Conservation (phyloP, 495 filamentous ascomycete species). For the Talaromyces thailandensis region DNA sequence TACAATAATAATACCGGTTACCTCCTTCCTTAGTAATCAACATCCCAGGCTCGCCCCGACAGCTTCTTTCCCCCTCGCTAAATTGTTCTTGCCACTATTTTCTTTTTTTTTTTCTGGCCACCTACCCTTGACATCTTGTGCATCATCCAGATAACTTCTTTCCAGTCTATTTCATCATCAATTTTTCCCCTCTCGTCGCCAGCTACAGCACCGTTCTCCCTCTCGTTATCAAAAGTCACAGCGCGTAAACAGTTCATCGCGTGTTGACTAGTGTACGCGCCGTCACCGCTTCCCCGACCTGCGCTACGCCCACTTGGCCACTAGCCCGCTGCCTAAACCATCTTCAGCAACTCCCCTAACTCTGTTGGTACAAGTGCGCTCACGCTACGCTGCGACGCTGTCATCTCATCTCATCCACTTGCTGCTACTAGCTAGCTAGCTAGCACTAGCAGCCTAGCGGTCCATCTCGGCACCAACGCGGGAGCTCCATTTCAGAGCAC, state of each 20-base stretch:
- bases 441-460: not conserved
- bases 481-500: constrained; percentile 4
- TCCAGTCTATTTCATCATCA: not conserved
- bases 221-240: not conserved
- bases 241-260: not conserved
- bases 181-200: not conserved
- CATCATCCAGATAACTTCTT: not conserved
- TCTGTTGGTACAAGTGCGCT: constrained; percentile 14
- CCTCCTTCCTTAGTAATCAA: not conserved
- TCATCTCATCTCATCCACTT: constrained; percentile 26
- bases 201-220: not conserved
- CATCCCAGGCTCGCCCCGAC: not conserved
- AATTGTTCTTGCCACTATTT: not conserved
- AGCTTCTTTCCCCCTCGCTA: not conserved
- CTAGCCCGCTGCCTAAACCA: constrained; percentile 13
- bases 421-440: constrained; percentile 8
- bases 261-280: constrained; percentile 4
- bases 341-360: constrained; percentile 13
- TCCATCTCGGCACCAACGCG: not conserved
- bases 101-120: not conserved
- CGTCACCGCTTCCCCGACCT: constrained; percentile 28
- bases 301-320: constrained; percentile 21
- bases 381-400: constrained; percentile 14
- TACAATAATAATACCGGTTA: not conserved
- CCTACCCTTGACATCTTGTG: not conserved